Evolutionary conservation across 495 filamentous ascomycete species (phyloP).

Genomic region (Hypoxylon lenormandii): DNA sequence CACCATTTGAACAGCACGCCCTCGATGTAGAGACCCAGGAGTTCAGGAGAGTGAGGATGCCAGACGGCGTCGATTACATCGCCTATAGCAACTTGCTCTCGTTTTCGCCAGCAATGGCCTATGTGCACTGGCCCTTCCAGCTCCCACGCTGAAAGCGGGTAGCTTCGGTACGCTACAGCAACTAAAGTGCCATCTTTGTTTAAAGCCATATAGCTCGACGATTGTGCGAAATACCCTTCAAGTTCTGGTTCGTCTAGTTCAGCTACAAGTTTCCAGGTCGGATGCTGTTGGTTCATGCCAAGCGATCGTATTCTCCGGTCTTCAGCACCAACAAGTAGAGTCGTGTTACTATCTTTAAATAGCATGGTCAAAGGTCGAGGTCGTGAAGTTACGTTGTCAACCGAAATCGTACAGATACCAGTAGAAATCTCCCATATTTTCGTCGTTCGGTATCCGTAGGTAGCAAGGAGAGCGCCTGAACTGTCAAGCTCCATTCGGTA

Average conservation of each 20-base stretch:
- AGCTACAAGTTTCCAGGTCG: conserved; percentile 40
- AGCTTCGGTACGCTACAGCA: conserved; percentile 46
- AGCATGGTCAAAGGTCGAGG: conserved; percentile 39
- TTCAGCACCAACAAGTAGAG: conserved; percentile 39
- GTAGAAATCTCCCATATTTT: conserved; percentile 29
- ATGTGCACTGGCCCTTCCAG: conserved; percentile 45
- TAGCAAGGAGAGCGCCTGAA: conserved; percentile 8
- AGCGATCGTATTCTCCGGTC: conserved; percentile 38
- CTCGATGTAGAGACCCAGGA: conserved; percentile 49
- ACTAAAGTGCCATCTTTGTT: conserved; percentile 40
- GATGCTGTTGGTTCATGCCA: conserved; percentile 10
- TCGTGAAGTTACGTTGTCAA: conserved; percentile 30
- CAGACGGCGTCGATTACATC: conserved; percentile 46
- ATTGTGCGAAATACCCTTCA: conserved; percentile 44
- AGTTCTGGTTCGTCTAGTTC: conserved; percentile 44
- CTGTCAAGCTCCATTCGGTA: conserved; percentile 16
- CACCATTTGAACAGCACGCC: conserved; percentile 48
- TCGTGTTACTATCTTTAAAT: conserved; percentile 27
- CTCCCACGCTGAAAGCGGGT: conserved; percentile 50
- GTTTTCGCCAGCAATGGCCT: conserved; percentile 45
- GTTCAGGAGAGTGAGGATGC: conserved; percentile 43
- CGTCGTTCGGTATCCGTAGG: conserved; percentile 23
- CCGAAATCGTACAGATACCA: conserved; percentile 20
- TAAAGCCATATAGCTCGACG: conserved; percentile 41
- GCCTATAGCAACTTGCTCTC: conserved; percentile 34